These are phyloP conservation scores for Podospora bellae-mahoneyi DNA, from an alignment of 495 filamentous ascomycete species.

Conservation along the genomic window DNA sequence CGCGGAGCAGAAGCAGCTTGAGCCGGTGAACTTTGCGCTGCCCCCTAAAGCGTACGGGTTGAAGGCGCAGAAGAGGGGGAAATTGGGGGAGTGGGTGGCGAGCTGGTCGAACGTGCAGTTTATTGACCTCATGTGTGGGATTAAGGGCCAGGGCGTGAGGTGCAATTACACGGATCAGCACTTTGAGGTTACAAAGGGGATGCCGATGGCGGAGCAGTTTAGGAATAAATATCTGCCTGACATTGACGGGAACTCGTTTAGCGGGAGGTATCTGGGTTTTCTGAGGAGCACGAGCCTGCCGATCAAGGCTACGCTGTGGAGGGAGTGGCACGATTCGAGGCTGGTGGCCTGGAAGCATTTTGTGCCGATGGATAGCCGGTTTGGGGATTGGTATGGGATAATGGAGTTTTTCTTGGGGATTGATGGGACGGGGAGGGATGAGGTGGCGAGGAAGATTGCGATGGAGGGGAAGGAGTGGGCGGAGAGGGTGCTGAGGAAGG, in stretches of 20 bases:
- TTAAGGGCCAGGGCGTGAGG: slow-evolving; percentile 3
- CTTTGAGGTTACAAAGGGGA: slow-evolving; percentile 36
- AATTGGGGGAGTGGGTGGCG: slow-evolving; percentile 38
- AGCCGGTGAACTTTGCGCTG: slow-evolving; percentile 37
- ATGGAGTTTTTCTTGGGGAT: slow-evolving; percentile 74
- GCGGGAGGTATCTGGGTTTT: slow-evolving; percentile 67
- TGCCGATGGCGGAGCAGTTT: slow-evolving; percentile 57
- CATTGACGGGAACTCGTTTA: slow-evolving; percentile 71
- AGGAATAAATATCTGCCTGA: slow-evolving; percentile 60
- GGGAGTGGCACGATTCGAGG: slow-evolving; percentile 71
- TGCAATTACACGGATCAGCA: slow-evolving; percentile 52
- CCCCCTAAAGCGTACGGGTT: slow-evolving; percentile 39
- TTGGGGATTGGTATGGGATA: slow-evolving; percentile 69
- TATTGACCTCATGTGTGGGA: slow-evolving; percentile 42
- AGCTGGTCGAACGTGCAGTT: slow-evolving; percentile 42
- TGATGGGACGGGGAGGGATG: slow-evolving; percentile 51
- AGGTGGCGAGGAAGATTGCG: slow-evolving; percentile 41
- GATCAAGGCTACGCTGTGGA: slow-evolving; percentile 70
- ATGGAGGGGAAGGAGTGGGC: slow-evolving; percentile 63
- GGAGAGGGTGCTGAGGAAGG: slow-evolving; percentile 57
- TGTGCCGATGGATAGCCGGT: slow-evolving; percentile 83
- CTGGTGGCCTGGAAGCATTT: slow-evolving; percentile 70
- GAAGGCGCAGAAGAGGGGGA: slow-evolving; percentile 14
- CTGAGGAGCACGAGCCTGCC: slow-evolving; percentile 60
- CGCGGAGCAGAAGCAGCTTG: slow-evolving; percentile 35